These are phyloP conservation scores for Podila horticola DNA, from an alignment of 192 early-diverging fungal species.

Conservation along the genomic window DNA sequence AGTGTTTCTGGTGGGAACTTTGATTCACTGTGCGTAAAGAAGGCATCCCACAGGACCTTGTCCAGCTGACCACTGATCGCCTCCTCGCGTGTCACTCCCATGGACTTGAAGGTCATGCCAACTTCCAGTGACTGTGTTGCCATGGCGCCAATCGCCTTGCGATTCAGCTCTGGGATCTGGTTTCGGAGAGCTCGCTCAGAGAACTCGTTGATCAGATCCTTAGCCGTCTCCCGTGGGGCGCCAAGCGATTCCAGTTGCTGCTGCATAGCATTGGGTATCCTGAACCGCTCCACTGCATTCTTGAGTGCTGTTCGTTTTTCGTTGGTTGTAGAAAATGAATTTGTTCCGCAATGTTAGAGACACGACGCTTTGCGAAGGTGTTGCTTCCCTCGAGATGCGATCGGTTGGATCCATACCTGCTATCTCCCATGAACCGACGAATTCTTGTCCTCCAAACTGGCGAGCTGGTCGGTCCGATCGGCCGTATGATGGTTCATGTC, in stretches of 20 bases:
- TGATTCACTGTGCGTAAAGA: constrained; percentile 26
- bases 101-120: constrained; percentile 46
- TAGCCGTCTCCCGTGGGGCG: constrained; percentile 16
- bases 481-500: background rate
- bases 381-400: background rate
- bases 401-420: constrained; percentile 13
- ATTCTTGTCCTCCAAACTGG: constrained; percentile 39
- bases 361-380: no score
- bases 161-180: constrained; percentile 23
- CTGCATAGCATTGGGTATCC: constrained; percentile 18
- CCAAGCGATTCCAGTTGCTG: constrained; percentile 30
- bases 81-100: constrained; percentile 41
- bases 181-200: constrained; percentile 11
- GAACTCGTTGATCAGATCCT: constrained; percentile 14
- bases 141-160: constrained; percentile 12
- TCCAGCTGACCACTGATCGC: constrained; percentile 28
- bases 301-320: constrained; percentile 12
- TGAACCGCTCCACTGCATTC: constrained; percentile 32
- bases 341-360: background rate
- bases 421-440: constrained; percentile 18
- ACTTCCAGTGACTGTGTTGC: constrained; percentile 28
- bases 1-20: constrained; percentile 23
- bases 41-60: constrained; percentile 32
- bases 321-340: background rate
- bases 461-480: background rate